Evolutionary conservation across 345 rosid genomes (phyloP), one percentile per base, ranked within the genome.

Genomic region (Aurinia saxatilis): DNA sequence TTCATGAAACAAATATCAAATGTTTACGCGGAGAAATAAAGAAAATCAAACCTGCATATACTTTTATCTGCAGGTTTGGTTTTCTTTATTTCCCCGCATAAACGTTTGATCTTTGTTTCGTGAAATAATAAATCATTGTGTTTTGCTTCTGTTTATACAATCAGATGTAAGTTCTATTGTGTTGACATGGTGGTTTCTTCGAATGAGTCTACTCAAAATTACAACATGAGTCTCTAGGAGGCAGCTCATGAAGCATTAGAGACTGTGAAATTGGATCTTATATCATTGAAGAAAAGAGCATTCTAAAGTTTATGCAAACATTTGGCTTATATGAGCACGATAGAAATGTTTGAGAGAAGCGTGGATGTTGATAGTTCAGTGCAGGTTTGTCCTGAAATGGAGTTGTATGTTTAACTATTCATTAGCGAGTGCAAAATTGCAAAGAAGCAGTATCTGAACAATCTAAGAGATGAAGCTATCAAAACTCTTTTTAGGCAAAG

Each of bases 11-110:
- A n/a, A n/a, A n/a, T n/a, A n/a, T n/a, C n/a, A n/a, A n/a, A n/a
- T n/a, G n/a, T n/a, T n/a, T n/a, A n/a, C n/a, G n/a, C n/a, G n/a
- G n/a, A n/a, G n/a, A n/a, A n/a, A n/a, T n/a, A n/a, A n/a, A n/a
- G n/a, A n/a, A n/a, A n/a, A n/a, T n/a, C n/a, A n/a, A n/a, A n/a
- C n/a, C n/a, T n/a, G n/a, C n/a, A n/a, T n/a, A n/a, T n/a, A 23
- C 38, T 42, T 68, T 67, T 46, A 3, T 10, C 17, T 69, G 73
- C 73, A 37, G 56, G 67, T 69, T 45, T 68, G 66, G 1, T 15
- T 42, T 50, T 2, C n/a, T 34, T 50, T 14, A 7, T 21, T 8
- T 34, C 6, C 42, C 6, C 18, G n/a, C 41, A 14, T 13, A 4
- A 33, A 14, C n/a, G n/a, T n/a, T n/a, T n/a, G n/a, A 35, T 12